These are phyloP conservation scores for Pseudopyricularia cyperi DNA, from an alignment of 2,329 filamentous ascomycete genomes.

Conservation along the genomic window DNA sequence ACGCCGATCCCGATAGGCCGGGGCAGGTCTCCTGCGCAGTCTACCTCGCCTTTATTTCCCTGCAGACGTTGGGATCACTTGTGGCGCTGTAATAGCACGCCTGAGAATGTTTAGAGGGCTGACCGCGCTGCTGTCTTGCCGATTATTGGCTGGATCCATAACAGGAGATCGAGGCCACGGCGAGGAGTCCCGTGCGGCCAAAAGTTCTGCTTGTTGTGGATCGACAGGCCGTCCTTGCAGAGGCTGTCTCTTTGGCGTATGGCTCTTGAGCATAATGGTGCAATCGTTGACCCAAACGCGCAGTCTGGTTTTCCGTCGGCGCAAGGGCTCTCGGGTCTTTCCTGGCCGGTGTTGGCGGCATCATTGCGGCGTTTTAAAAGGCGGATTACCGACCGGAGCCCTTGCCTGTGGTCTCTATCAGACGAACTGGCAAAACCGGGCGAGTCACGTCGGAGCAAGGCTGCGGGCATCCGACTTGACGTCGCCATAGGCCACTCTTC, in stretches of 20 bases:
- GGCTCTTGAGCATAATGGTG: neutral
- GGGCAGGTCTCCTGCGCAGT: slow-evolving; percentile 59
- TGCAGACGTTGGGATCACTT: slow-evolving; percentile 55
- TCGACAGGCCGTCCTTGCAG: slow-evolving; percentile 55
- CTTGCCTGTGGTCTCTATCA: no score
- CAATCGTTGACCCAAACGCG: neutral
- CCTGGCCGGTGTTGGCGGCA: neutral
- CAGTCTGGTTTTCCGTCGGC: neutral
- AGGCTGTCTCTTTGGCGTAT: neutral
- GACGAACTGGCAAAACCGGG: no score
- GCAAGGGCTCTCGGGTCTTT: neutral
- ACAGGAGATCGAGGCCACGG: slow-evolving; percentile 46
- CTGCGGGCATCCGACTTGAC: no score
- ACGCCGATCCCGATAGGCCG: slow-evolving; percentile 29
- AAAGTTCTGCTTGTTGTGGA: slow-evolving; percentile 56
- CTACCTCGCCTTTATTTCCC: slow-evolving; percentile 55
- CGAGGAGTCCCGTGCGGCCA: slow-evolving; percentile 43
- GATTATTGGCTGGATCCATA: slow-evolving; percentile 39
- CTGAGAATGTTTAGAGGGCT: slow-evolving; percentile 47
- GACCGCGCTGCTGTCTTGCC: slow-evolving; percentile 52
- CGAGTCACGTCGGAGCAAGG: no score
- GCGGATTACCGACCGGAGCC: no score
- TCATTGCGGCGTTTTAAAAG: no score
- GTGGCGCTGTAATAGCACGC: slow-evolving; percentile 49
- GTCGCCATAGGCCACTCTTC: no score